These are phyloP conservation scores for Solidago caesia DNA, from an alignment of 129 eudicot species.

Conservation along the genomic window DNA sequence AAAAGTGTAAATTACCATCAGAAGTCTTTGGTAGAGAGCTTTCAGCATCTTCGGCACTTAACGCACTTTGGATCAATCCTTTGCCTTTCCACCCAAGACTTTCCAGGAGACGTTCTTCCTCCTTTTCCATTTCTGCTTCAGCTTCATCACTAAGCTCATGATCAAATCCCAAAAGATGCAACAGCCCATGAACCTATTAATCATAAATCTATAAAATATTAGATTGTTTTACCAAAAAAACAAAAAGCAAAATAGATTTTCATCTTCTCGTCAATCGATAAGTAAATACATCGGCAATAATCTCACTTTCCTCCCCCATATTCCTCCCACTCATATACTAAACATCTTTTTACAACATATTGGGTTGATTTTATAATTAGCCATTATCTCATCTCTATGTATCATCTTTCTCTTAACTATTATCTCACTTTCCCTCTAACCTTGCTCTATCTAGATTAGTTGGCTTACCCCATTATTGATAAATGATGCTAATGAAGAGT, in stretches of 20 bases:
- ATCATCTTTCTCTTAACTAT: not conserved
- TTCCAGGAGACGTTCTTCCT: slow-evolving; percentile 70
- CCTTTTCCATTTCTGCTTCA: slow-evolving; percentile 85
- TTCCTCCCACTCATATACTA: not conserved
- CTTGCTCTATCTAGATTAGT: not conserved
- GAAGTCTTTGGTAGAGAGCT: slow-evolving; percentile 32
- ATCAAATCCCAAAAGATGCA: slow-evolving; percentile 91
- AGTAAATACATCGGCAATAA: not conserved
- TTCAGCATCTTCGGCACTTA: slow-evolving; percentile 45
- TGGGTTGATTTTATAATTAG: not conserved
- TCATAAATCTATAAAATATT: not conserved
- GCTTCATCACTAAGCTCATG: slow-evolving; percentile 95
- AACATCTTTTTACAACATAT: not conserved
- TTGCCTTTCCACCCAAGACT: slow-evolving; percentile 92
- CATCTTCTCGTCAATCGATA: not conserved
- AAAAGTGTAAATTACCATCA: slow-evolving; percentile 49
- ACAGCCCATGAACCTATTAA: slow-evolving; percentile 81
- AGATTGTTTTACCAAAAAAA: not conserved
- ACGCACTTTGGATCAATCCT: slow-evolving; percentile 86
- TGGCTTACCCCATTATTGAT: not conserved
- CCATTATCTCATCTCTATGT: not conserved
- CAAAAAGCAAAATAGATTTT: not conserved
- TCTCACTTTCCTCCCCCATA: not conserved
- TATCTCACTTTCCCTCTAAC: not conserved
- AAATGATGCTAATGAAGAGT: not conserved